A percentile compares a stretch with the other conserved stretches of the same genome.
Evolutionary conservation across 2,329 filamentous ascomycete species (phyloP).

Genomic region (Lomentospora prolificans): DNA sequence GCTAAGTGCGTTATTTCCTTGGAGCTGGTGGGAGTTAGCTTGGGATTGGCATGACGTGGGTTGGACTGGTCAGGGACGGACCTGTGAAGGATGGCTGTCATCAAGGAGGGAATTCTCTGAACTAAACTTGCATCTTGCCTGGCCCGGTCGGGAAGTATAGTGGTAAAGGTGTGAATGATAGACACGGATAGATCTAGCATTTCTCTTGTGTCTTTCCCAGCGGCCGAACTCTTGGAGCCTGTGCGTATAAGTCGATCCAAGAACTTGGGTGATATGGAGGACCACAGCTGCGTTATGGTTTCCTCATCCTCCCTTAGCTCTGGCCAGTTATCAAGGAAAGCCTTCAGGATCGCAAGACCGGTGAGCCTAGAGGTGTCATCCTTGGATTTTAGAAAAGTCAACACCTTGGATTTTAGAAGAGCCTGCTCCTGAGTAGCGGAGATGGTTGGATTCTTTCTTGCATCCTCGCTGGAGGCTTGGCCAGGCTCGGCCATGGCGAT

Average conservation of each 20-base stretch:
- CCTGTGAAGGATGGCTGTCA: conserved; percentile 45
- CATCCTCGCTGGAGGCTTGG: background rate
- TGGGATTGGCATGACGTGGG: background rate
- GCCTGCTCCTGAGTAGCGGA: conserved; percentile 39
- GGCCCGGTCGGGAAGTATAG: conserved; percentile 41
- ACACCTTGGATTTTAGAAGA: conserved; percentile 45
- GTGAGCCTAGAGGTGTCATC: conserved; percentile 62
- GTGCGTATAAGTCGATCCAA: conserved; percentile 53
- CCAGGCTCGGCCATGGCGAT: background rate
- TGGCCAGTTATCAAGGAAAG: conserved; percentile 51
- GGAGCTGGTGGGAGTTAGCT: conserved; percentile 26
- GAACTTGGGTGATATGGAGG: conserved; percentile 50
- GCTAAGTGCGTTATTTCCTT: conserved; percentile 41
- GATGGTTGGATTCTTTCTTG: background rate
- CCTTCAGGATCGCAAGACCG: conserved; percentile 55
- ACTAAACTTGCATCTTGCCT: conserved; percentile 36
- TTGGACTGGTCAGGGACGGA: conserved; percentile 18
- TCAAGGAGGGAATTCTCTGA: conserved; percentile 41
- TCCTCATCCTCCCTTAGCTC: conserved; percentile 38
- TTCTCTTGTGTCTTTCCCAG: conserved; percentile 36
- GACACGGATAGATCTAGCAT: conserved; percentile 56
- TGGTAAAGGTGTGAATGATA: conserved; percentile 52
- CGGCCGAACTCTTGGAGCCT: conserved; percentile 24
- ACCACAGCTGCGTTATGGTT: conserved; percentile 43
- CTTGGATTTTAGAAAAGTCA: conserved; percentile 44